A percentile compares a stretch with the other conserved stretches of the same genome.
These are phyloP conservation scores for Aspergillus sp. DNA, from an alignment of 2,329 filamentous ascomycete genomes.

Conservation along the genomic window DNA sequence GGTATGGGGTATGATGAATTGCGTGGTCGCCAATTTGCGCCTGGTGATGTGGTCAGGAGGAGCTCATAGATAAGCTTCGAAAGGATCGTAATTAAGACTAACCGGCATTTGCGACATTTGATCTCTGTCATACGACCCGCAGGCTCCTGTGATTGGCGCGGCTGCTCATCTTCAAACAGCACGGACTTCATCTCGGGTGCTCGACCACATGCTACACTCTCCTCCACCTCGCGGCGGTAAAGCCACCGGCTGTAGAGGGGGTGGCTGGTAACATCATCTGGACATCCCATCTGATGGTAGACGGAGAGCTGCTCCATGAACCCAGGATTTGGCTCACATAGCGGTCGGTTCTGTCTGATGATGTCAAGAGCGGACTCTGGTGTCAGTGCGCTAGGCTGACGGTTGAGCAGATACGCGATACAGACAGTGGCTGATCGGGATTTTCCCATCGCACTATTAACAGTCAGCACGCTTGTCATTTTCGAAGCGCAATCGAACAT, in stretches of 20 bases:
- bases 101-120: slow-evolving; percentile 87
- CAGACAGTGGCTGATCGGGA: slow-evolving; percentile 85
- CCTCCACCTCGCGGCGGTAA: slow-evolving; percentile 65
- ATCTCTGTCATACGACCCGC: slow-evolving; percentile 56
- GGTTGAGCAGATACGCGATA: slow-evolving; percentile 78
- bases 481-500: neutral
- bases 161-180: slow-evolving; percentile 66
- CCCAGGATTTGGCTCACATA: slow-evolving; percentile 85
- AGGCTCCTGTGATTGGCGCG: slow-evolving; percentile 21
- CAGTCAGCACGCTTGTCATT: slow-evolving; percentile 7
- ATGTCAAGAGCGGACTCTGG: slow-evolving; percentile 67
- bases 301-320: slow-evolving; percentile 88
- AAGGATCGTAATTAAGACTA: slow-evolving; percentile 42
- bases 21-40: slow-evolving; percentile 62
- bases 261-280: slow-evolving; percentile 66
- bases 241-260: slow-evolving; percentile 80
- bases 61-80: slow-evolving; percentile 4
- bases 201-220: slow-evolving; percentile 71
- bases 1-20: slow-evolving; percentile 69
- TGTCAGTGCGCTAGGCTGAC: slow-evolving; percentile 57
- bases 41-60: slow-evolving; percentile 36
- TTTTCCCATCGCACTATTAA: slow-evolving; percentile 84
- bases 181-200: slow-evolving; percentile 76
- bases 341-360: slow-evolving; percentile 68
- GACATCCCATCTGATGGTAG: slow-evolving; percentile 85